Conservation (phyloP, 805 yeast species). For the Cyberlindnera mrakii region DNA sequence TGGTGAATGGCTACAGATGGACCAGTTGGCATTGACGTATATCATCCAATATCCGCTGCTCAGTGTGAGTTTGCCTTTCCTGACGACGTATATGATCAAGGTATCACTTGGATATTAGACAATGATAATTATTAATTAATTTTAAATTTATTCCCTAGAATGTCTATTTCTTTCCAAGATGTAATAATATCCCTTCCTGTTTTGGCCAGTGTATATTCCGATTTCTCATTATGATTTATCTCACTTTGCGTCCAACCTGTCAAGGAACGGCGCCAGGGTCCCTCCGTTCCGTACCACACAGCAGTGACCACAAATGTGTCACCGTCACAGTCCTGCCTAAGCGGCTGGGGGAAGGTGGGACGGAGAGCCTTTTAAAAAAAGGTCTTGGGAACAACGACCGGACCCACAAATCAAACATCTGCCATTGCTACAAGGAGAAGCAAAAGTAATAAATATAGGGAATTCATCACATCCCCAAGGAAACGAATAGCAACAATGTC, state of each 20-base stretch:
- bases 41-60: conserved; percentile 20
- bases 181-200: too few species aligned
- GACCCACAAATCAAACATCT: too few species aligned
- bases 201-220: too few species aligned
- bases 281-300: too few species aligned
- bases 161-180: neutral
- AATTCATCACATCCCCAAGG: neutral
- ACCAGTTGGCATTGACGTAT: conserved; percentile 20
- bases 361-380: too few species aligned
- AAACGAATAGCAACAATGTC: conserved; percentile 1
- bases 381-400: too few species aligned
- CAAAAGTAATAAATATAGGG: too few species aligned
- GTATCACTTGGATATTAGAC: conserved; percentile 3
- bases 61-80: conserved; percentile 20
- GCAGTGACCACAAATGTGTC: too few species aligned
- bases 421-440: too few species aligned
- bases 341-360: too few species aligned
- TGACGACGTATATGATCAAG: conserved; percentile 13
- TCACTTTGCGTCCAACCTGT: neutral
- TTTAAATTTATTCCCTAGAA: neutral
- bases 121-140: neutral
- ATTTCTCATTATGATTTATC: neutral
- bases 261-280: too few species aligned
- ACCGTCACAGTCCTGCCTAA: too few species aligned
- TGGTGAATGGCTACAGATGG: conserved; percentile 15